A percentile compares a stretch with the other conserved stretches of the same genome.
phyloP scores from a whole-genome alignment of 495 filamentous ascomycete genomes.

The Penicillium manginii region DNA sequence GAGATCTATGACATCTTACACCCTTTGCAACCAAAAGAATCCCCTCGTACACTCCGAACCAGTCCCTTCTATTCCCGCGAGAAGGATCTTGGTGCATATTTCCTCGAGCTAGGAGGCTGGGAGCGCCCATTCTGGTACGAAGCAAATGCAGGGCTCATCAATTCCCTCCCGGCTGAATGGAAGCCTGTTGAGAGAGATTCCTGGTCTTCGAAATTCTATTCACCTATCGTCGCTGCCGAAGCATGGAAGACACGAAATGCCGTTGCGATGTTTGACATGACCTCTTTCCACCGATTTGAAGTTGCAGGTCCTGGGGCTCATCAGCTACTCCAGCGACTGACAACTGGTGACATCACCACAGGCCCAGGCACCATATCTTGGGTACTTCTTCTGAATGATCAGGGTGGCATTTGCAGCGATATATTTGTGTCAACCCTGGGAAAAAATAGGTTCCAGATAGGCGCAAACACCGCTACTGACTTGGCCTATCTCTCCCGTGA shows the following conservation, averaged over 20 bases:
- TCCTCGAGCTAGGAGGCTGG: slow-evolving; percentile 53
- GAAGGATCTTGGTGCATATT: slow-evolving; percentile 50
- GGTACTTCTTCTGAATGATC: slow-evolving; percentile 47
- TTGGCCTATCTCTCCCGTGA: slow-evolving; percentile 46
- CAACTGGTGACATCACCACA: slow-evolving; percentile 43
- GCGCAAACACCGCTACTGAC: slow-evolving; percentile 49
- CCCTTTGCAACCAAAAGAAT: slow-evolving; percentile 49
- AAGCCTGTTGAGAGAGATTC: slow-evolving; percentile 47
- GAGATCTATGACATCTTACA: slow-evolving; percentile 59
- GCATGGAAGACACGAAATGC: slow-evolving; percentile 58
- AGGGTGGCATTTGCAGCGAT: slow-evolving; percentile 46
- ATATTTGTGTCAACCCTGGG: slow-evolving; percentile 44
- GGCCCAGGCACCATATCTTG: slow-evolving; percentile 44
- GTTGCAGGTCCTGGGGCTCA: slow-evolving; percentile 50
- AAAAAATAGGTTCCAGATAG: slow-evolving; percentile 46
- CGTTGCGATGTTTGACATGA: slow-evolving; percentile 59
- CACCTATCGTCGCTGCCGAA: slow-evolving; percentile 52
- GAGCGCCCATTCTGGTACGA: slow-evolving; percentile 58
- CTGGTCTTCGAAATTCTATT: slow-evolving; percentile 50
- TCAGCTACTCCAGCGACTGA: slow-evolving; percentile 47
- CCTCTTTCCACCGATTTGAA: slow-evolving; percentile 52
- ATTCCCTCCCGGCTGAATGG: slow-evolving; percentile 47
- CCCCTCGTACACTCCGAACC: slow-evolving; percentile 49
- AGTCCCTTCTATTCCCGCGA: slow-evolving; percentile 52
- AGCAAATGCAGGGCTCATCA: slow-evolving; percentile 44